phyloP scores from a whole-genome alignment of 2,329 filamentous ascomycete species.

The Rhinocladiella mackenziei region DNA sequence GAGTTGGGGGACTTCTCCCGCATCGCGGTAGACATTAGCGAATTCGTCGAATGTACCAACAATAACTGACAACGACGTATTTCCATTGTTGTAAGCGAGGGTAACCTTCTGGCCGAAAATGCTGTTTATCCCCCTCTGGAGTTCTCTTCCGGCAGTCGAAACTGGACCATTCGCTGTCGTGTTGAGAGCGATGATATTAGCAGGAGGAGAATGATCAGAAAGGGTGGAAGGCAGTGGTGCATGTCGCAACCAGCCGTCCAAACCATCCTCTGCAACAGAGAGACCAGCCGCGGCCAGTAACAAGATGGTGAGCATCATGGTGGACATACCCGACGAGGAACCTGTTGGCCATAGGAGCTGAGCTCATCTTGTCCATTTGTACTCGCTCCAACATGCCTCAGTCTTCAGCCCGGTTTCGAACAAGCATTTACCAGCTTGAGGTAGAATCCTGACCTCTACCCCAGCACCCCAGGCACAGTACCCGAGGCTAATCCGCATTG shows the following conservation, averaged over 20 bases:
- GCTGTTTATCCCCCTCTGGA: slow-evolving; percentile 54
- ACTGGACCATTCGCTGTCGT: slow-evolving; percentile 53
- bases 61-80: slow-evolving; percentile 28
- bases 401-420: no score
- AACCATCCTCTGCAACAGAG: slow-evolving; percentile 54
- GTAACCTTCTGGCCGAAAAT: slow-evolving; percentile 52
- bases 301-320: slow-evolving; percentile 6
- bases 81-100: slow-evolving; percentile 32
- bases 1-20: slow-evolving; percentile 29
- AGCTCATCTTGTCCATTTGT: slow-evolving; percentile 1
- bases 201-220: slow-evolving; percentile 44
- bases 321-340: background rate
- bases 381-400: background rate
- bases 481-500: background rate
- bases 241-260: slow-evolving; percentile 63
- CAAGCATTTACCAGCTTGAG: background rate
- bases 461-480: no score
- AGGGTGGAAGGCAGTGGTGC: slow-evolving; percentile 47
- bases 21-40: slow-evolving; percentile 26
- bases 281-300: slow-evolving; percentile 11
- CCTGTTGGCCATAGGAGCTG: background rate
- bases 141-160: slow-evolving; percentile 56
- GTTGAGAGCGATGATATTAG: slow-evolving; percentile 53
- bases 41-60: slow-evolving; percentile 36
- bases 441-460: background rate